Evolutionary conservation across 306 rosid species (phyloP).

Genomic region (Vigna radiata): DNA sequence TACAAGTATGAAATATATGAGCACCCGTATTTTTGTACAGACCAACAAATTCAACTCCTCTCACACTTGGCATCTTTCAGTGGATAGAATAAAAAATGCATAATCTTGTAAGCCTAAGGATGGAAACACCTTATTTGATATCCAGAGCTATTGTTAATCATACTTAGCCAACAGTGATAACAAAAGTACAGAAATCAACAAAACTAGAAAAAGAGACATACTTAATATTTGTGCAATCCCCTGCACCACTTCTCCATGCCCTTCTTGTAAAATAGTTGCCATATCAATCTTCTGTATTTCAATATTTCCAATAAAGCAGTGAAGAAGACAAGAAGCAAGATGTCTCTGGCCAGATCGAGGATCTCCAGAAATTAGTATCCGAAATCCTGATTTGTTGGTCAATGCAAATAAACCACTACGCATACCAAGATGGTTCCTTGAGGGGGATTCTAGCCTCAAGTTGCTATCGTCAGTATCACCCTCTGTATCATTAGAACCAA

Average conservation of each 20-base stretch:
- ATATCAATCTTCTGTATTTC: slow-evolving; percentile 86
- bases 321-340: slow-evolving; percentile 92
- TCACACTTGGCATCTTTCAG: slow-evolving; percentile 7
- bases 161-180: slow-evolving; percentile 26
- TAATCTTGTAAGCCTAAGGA: slow-evolving; percentile 12
- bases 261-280: slow-evolving; percentile 95
- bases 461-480: slow-evolving; percentile 42
- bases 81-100: background rate
- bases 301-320: slow-evolving; percentile 78
- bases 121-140: background rate
- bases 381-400: slow-evolving; percentile 67
- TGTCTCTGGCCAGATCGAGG: slow-evolving; percentile 90
- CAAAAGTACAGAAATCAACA: slow-evolving; percentile 9
- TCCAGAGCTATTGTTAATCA: slow-evolving; percentile 24
- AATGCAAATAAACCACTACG: slow-evolving; percentile 49
- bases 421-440: slow-evolving; percentile 54
- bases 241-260: slow-evolving; percentile 83
- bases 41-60: slow-evolving; percentile 23
- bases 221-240: slow-evolving; percentile 86
- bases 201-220: slow-evolving; percentile 53
- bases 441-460: slow-evolving; percentile 42
- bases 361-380: slow-evolving; percentile 79
- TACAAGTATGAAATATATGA: slow-evolving; percentile 30
- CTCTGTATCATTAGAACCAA: slow-evolving; percentile 50
- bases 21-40: slow-evolving; percentile 10